Evolutionary conservation across 371 early-diverging fungal species (phyloP).

Genomic region (Coemansia sp.): DNA sequence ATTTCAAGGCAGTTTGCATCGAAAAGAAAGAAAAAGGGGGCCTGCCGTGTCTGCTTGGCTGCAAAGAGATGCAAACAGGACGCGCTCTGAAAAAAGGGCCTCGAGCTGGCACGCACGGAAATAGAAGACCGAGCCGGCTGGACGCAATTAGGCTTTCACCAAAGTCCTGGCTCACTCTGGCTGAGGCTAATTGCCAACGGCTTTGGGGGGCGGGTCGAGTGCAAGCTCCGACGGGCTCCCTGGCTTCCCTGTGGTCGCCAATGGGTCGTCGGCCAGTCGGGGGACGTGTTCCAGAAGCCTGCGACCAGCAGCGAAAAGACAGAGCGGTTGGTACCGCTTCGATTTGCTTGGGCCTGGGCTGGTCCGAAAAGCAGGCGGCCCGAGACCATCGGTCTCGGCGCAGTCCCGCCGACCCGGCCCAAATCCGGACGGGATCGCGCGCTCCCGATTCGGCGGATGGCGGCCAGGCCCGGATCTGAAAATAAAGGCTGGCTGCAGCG

Average conservation of each 20-base stretch:
- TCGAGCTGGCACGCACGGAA: no score
- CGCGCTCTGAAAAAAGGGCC: background rate
- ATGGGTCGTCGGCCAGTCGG: background rate
- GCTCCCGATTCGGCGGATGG: background rate
- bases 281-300: no score
- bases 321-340: no score
- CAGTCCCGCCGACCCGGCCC: background rate
- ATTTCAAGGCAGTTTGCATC: constrained; percentile 1
- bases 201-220: background rate
- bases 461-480: background rate
- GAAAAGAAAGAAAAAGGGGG: constrained; percentile 6
- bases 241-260: background rate
- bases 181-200: background rate
- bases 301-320: no score
- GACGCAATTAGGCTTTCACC: background rate
- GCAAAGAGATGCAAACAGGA: background rate
- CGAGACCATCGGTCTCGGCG: no score
- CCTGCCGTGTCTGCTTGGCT: background rate
- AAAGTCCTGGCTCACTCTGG: background rate
- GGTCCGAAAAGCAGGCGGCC: no score
- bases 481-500: background rate
- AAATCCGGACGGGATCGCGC: no score
- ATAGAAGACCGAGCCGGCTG: no score
- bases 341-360: no score
- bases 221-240: background rate